Evolutionary conservation across 495 filamentous ascomycete species (phyloP).

Genomic region (Penicillium steckii): DNA sequence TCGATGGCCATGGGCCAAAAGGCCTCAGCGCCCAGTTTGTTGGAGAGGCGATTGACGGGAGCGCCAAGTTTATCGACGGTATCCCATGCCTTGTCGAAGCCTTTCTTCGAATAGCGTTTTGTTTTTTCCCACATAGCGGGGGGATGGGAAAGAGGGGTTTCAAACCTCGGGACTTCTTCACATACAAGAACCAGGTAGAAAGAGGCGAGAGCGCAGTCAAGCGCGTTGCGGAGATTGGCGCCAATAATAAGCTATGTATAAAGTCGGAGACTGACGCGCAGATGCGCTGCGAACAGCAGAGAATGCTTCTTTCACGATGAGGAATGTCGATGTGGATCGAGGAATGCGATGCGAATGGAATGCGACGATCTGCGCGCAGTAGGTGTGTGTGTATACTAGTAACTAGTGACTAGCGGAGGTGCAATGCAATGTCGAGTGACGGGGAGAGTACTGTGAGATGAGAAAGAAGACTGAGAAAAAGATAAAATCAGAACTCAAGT

Average conservation of each 20-base stretch:
- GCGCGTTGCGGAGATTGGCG: background rate
- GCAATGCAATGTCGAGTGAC: too few species aligned
- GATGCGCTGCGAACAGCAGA: background rate
- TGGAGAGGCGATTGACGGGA: conserved; percentile 73
- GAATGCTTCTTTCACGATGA: background rate
- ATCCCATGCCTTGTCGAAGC: conserved; percentile 55
- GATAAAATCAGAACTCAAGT: background rate
- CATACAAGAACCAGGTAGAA: too few species aligned
- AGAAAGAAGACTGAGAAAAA: background rate
- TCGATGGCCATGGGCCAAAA: conserved; percentile 82
- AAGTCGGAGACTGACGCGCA: background rate
- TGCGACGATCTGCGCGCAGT: background rate
- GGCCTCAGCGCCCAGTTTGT: conserved; percentile 72
- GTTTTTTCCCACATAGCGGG: conserved; percentile 41
- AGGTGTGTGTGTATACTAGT: too few species aligned
- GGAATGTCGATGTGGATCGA: background rate
- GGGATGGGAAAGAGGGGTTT: background rate
- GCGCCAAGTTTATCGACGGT: conserved; percentile 55
- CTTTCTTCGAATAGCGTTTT: conserved; percentile 48
- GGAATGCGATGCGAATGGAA: background rate
- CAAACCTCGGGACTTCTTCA: background rate
- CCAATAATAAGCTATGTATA: conserved; percentile 13
- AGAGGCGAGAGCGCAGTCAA: background rate
- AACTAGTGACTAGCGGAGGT: too few species aligned
- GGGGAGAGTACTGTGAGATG: too few species aligned